Conservation (phyloP, 2,329 filamentous ascomycete genomes). For the Graphilbum ipis-grandicollis region DNA sequence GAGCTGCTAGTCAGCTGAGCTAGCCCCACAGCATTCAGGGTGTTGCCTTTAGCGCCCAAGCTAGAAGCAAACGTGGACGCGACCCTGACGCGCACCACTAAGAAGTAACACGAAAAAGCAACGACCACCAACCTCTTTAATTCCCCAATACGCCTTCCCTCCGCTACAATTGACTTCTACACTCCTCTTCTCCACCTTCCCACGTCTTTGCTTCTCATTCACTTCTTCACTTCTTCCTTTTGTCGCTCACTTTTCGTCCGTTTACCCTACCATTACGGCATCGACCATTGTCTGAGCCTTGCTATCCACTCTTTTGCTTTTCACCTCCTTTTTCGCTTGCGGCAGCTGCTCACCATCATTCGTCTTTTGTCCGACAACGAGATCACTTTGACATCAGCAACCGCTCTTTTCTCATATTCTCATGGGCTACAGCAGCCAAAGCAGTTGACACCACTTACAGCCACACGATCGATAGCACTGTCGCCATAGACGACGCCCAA, state of each 20-base stretch:
- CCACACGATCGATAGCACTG: no score
- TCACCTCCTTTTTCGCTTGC: neutral
- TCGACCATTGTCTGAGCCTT: no score
- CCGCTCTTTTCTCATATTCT: no score
- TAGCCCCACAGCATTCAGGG: conserved; percentile 3
- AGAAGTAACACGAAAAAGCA: conserved; percentile 7
- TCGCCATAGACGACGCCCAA: no score
- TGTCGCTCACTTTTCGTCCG: neutral
- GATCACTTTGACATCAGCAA: neutral
- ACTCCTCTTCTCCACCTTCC: neutral
- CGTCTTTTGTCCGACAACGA: no score
- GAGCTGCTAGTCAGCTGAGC: neutral
- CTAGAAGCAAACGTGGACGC: conserved; percentile 8
- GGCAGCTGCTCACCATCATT: no score
- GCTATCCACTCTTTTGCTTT: neutral
- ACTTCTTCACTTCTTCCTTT: neutral
- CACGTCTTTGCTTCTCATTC: neutral
- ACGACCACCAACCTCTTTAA: conserved; percentile 6
- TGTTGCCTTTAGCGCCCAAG: conserved; percentile 8
- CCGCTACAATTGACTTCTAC: neutral
- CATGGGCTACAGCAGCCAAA: no score
- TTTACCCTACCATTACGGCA: no score
- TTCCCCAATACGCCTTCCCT: conserved; percentile 4
- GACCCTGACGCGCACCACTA: conserved; percentile 7
- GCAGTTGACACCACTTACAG: no score